Percentiles rank a stretch among this genome's conserved stretches.
phyloP scores from a whole-genome alignment of 179 eudicot genomes.

The Drosera spatulata region DNA sequence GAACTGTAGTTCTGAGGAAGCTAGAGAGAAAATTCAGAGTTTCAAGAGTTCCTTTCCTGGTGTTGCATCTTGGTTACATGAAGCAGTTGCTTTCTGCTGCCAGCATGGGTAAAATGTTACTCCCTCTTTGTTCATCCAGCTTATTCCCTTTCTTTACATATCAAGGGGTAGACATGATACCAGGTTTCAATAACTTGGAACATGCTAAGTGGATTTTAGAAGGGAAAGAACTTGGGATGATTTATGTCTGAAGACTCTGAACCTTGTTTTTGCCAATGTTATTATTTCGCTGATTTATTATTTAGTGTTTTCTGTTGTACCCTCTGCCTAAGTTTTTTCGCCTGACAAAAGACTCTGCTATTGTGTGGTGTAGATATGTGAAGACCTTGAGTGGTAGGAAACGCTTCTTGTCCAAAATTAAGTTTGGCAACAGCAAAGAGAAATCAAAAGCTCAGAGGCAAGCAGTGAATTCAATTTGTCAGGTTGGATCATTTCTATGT shows the following conservation, averaged over 20 bases:
- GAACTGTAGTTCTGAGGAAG: slow-evolving; percentile 71
- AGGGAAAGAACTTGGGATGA: too few relatives aligned
- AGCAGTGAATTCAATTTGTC: slow-evolving; percentile 99
- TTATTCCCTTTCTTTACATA: too few relatives aligned
- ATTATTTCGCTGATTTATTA: too few relatives aligned
- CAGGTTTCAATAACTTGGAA: too few relatives aligned
- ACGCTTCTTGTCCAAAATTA: slow-evolving; percentile 81
- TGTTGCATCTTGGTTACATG: slow-evolving; percentile 91
- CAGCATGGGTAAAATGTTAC: slow-evolving; percentile 47
- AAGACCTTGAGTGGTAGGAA: slow-evolving; percentile 88
- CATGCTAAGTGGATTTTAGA: too few relatives aligned
- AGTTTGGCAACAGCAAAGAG: slow-evolving; percentile 70
- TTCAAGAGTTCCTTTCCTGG: slow-evolving; percentile 83
- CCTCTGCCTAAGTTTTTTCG: background rate
- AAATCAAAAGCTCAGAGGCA: slow-evolving; percentile 95
- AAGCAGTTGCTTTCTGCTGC: slow-evolving; percentile 69
- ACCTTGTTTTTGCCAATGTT: too few relatives aligned
- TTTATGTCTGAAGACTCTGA: too few relatives aligned
- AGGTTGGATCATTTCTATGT: slow-evolving; percentile 29
- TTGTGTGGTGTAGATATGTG: slow-evolving; percentile 49
- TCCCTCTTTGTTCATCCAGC: background rate
- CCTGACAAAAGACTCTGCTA: background rate
- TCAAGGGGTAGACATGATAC: too few relatives aligned
- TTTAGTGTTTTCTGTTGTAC: background rate
- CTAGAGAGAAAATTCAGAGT: slow-evolving; percentile 60